Conservation (phyloP, 805 yeast genomes). For the Myxozyma udenii region DNA sequence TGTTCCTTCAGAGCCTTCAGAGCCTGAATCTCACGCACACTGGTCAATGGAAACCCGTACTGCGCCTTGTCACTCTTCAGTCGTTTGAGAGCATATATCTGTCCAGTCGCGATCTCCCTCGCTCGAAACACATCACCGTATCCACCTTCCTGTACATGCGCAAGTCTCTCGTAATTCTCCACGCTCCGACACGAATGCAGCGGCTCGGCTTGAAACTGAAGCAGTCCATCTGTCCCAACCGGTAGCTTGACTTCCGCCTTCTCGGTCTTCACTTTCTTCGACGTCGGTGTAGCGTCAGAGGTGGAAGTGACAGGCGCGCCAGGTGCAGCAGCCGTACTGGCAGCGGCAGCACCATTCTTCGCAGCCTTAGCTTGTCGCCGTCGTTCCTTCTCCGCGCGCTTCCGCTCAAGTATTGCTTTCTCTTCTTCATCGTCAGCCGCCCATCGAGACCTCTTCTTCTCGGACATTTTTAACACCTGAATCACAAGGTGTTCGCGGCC, state of each 20-base stretch:
- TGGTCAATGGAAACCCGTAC: slow-evolving; percentile 65
- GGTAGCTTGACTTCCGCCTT: not conserved
- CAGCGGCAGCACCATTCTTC: slow-evolving; percentile 1
- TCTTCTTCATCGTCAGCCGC: slow-evolving; percentile 24
- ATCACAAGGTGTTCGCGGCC: too few species aligned
- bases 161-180: slow-evolving; percentile 31
- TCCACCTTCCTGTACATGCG: slow-evolving; percentile 38
- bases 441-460: slow-evolving; percentile 25
- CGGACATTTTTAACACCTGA: slow-evolving; percentile 2
- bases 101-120: slow-evolving; percentile 42
- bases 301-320: not conserved
- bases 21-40: slow-evolving; percentile 61
- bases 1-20: slow-evolving; percentile 51
- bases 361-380: slow-evolving; percentile 13
- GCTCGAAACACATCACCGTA: slow-evolving; percentile 63
- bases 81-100: slow-evolving; percentile 59
- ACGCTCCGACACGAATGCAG: slow-evolving; percentile 24
- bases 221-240: slow-evolving; percentile 5
- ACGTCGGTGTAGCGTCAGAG: not conserved
- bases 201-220: slow-evolving; percentile 4
- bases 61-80: slow-evolving; percentile 44
- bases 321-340: not conserved
- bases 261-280: not conserved
- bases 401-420: not conserved
- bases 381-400: not conserved